Base-by-base conservation (phyloP, 2,329 filamentous ascomycete species). In the Leptographium flavum region DNA sequence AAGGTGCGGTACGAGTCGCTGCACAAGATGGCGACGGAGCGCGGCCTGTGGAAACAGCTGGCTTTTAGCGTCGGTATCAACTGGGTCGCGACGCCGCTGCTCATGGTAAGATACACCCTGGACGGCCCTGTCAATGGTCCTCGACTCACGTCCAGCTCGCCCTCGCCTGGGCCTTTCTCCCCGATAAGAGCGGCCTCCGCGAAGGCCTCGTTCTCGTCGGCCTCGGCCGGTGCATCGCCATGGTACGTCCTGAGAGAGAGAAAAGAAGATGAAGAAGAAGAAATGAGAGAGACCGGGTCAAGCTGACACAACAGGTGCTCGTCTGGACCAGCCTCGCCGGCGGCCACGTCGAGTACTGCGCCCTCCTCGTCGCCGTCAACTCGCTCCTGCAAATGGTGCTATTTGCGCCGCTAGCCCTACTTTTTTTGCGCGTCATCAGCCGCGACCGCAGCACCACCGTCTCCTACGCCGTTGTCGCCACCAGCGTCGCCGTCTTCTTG, bases 171-270 rank as follows among this genome's bases (percentile, higher is more conserved):
- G 76, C 76, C 0, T 79, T 79, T 43, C 65, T 81, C 5, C 77
- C 76, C 0, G 76, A 81, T 51, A 64, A 76, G 49, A 59, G 59
- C 9, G 70, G 64, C 6, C 66, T 81, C 11, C 68, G 76, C 1
- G 71, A 76, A 35, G 86, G 85, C 0, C 65, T 92, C 3, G 85
- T 92, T 32, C 74, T 94, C 6, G 87, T 94, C 0, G 87, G 87
- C 0, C 66, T 94, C 1, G 87, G 83, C 5, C 68, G 87, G 43
- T 94, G 87, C 54, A 94, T 94, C 50, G 87, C 86, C 28, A 94
- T 94, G 87, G 85, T 82, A 58, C 48, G 62, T 42, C n/a, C n/a
- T n/a, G n/a, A n/a, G n/a, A n/a, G n/a, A n/a, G n/a, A n/a, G n/a
- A n/a, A n/a, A n/a, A n/a, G n/a, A n/a, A n/a, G n/a, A n/a, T n/a